Conservation (phyloP, 2,329 filamentous ascomycete species). For the Didymellaceae sp. region DNA sequence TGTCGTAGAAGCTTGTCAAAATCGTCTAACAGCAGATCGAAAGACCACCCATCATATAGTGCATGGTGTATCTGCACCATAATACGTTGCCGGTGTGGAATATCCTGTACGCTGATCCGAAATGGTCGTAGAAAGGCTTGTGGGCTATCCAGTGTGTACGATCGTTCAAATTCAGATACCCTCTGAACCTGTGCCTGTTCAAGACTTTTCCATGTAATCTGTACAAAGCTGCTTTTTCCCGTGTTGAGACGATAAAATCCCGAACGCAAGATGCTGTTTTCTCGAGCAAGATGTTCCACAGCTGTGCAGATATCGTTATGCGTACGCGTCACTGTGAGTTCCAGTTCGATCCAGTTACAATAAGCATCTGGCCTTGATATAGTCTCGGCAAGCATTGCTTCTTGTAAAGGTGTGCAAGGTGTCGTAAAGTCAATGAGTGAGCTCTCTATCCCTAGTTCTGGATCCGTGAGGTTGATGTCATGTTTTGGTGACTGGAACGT, state of each 20-base stretch:
- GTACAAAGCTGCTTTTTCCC: slow-evolving; percentile 60
- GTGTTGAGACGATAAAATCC: slow-evolving; percentile 65
- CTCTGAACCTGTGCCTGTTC: slow-evolving; percentile 54
- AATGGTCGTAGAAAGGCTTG: slow-evolving; percentile 65
- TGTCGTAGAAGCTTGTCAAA: slow-evolving; percentile 60
- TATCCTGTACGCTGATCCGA: slow-evolving; percentile 60
- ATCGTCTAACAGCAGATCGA: slow-evolving; percentile 76
- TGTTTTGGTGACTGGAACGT: not conserved
- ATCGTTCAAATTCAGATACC: slow-evolving; percentile 49
- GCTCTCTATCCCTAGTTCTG: not conserved
- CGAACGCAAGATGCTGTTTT: slow-evolving; percentile 73
- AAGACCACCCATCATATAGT: slow-evolving; percentile 92
- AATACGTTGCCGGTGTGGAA: slow-evolving; percentile 18
- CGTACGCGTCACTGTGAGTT: slow-evolving; percentile 52
- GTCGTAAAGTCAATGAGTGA: slow-evolving; percentile 48
- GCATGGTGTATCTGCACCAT: slow-evolving; percentile 76
- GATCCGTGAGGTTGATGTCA: not conserved
- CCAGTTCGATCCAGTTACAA: slow-evolving; percentile 77
- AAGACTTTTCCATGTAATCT: slow-evolving; percentile 68
- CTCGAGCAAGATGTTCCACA: slow-evolving; percentile 28
- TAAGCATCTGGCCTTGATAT: slow-evolving; percentile 66
- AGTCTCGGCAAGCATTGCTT: slow-evolving; percentile 82
- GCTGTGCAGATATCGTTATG: slow-evolving; percentile 50
- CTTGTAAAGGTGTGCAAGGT: slow-evolving; percentile 75
- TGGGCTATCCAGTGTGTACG: slow-evolving; percentile 46